Evolutionary conservation across 148 eudicot species (phyloP), one percentile per base, ranked within the genome.

Genomic region (Vaccinium macrocarpon): DNA sequence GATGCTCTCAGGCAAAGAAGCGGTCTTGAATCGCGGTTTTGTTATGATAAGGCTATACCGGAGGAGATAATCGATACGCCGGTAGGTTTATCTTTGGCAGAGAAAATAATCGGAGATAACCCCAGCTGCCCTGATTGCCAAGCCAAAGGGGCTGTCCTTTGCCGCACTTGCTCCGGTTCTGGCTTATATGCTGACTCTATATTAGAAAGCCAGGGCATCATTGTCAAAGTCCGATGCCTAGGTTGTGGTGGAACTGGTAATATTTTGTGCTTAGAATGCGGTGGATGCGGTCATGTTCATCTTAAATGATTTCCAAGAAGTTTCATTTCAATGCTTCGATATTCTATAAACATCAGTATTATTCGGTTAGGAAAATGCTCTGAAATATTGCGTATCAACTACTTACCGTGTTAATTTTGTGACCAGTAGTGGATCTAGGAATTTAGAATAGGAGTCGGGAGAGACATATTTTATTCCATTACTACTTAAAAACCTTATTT

Each of bases 161-260:
- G 99, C 84, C 29, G 86, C 74, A 97, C 97, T 82, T 96, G 98
- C 88, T 83, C 93, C 18, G 99, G 98, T 70, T 93, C 95, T 38
- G 98, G 99, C 84, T 89, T 97, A 87, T 97, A 97, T 82, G 90
- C 95, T 82, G 99, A 97, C 90, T 95, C 99, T 76, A 87, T 97
- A 85, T 80, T 97, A 91, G 99, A 97, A 90, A 91, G 99, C 89
- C 99, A 97, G 80, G 99, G 98, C 52, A 91, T 94, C 87, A 90
- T 92, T 25, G 94, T 96, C 55, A 93, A 95, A 89, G 95, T 95
- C 80, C 95, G 96, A 84, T 96, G 98, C 88, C 87, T 96, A 82
- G 94, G 99, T 95, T 62, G 68, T 62, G 68, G 68, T 62, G 68
- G 68, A n/a, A 62, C 68, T n/a, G 68, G 68, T 62, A 62, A 62